Conservation (phyloP, 768 basidiomycete species). For the Grammothele lineata region DNA sequence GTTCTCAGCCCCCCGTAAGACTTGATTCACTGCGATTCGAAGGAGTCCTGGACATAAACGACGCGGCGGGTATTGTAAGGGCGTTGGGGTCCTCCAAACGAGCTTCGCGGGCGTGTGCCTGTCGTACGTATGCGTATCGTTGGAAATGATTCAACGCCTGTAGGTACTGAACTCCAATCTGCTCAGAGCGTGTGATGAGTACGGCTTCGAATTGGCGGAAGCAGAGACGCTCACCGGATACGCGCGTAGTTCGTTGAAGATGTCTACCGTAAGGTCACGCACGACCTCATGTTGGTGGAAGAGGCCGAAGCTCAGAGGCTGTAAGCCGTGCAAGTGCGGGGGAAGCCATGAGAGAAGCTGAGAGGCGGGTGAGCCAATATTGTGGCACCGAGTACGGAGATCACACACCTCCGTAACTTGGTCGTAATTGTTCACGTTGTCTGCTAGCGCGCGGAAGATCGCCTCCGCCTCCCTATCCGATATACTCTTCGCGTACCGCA, state of each 20-base stretch:
- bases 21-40: constrained; percentile 46
- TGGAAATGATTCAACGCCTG: constrained; percentile 86
- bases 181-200: neutral
- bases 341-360: constrained; percentile 81
- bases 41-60: constrained; percentile 33
- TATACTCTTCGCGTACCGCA: constrained; percentile 71
- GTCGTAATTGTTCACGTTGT: constrained; percentile 74
- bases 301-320: constrained; percentile 83
- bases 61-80: constrained; percentile 30
- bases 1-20: constrained; percentile 33
- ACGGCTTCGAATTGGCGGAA: neutral
- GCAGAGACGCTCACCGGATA: constrained; percentile 56
- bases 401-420: constrained; percentile 78
- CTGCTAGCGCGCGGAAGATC: constrained; percentile 72
- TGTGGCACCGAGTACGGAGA: constrained; percentile 14
- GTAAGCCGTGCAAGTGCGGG: constrained; percentile 74
- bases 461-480: constrained; percentile 66
- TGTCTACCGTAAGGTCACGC: constrained; percentile 75
- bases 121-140: constrained; percentile 80
- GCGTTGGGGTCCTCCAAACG: constrained; percentile 30
- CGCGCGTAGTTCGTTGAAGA: constrained; percentile 74
- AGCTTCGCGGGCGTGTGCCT: constrained; percentile 67
- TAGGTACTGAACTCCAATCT: constrained; percentile 79
- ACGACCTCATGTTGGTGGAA: constrained; percentile 83
- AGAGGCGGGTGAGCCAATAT: neutral